A percentile compares a stretch with the other conserved stretches of the same genome.
Conservation (phyloP, 2,329 filamentous ascomycete genomes). For the Alternaria angustiovoidea region DNA sequence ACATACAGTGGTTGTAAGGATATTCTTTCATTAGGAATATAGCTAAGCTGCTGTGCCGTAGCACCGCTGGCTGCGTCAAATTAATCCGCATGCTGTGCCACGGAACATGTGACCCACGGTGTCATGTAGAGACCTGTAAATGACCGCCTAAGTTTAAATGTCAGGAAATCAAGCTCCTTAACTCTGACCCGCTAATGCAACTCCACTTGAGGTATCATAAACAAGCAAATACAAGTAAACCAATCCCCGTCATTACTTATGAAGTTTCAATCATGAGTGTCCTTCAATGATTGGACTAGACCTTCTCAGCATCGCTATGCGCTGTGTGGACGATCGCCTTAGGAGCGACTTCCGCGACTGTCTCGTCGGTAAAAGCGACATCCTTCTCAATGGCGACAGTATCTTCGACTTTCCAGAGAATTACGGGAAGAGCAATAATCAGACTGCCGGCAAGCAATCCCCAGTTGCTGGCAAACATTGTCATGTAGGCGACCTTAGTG, state of each 20-base stretch:
- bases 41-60: not conserved
- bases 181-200: slow-evolving; percentile 28
- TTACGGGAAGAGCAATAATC: slow-evolving; percentile 78
- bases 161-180: slow-evolving; percentile 25
- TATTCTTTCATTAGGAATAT: not conserved
- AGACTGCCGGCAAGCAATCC: slow-evolving; percentile 77
- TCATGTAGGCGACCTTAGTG: slow-evolving; percentile 67
- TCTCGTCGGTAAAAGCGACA: slow-evolving; percentile 85
- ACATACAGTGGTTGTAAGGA: not conserved
- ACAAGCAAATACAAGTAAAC: slow-evolving; percentile 19
- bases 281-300: slow-evolving; percentile 22
- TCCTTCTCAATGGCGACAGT: slow-evolving; percentile 84
- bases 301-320: slow-evolving; percentile 38
- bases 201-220: slow-evolving; percentile 32
- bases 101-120: slow-evolving; percentile 20
- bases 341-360: slow-evolving; percentile 70
- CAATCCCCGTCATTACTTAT: slow-evolving; percentile 17
- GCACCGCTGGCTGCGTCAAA: not conserved
- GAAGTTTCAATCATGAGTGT: slow-evolving; percentile 15
- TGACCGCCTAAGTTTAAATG: slow-evolving; percentile 19
- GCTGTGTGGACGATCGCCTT: slow-evolving; percentile 29
- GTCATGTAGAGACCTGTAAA: slow-evolving; percentile 33
- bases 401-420: slow-evolving; percentile 81
- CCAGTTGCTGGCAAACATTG: slow-evolving; percentile 79
- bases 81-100: slow-evolving; percentile 16